phyloP scores from a whole-genome alignment of 2,329 filamentous ascomycete species.

The Ophiostoma piceae region DNA sequence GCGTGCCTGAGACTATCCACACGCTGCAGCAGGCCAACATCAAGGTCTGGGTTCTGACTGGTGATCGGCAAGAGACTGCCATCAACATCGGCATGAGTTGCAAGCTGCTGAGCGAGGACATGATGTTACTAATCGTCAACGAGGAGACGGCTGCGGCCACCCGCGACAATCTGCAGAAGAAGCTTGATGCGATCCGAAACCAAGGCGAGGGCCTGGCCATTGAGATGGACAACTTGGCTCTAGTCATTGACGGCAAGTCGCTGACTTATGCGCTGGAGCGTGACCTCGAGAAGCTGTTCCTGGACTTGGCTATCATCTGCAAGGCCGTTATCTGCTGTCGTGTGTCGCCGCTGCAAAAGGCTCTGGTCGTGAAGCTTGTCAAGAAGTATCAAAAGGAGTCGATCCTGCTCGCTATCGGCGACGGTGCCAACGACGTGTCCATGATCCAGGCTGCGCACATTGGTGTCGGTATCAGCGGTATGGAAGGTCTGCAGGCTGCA shows the following conservation, averaged over 20 bases:
- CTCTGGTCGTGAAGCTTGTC: conserved; percentile 94
- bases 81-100: conserved; percentile 99
- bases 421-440: conserved; percentile 98
- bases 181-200: conserved; percentile 80
- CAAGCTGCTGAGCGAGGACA: conserved; percentile 96
- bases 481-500: conserved; percentile 94
- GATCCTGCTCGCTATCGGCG: conserved; percentile 90
- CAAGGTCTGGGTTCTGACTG: conserved; percentile 97
- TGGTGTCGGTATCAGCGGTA: conserved; percentile 92
- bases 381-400: conserved; percentile 86
- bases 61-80: conserved; percentile 94
- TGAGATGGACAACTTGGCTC: conserved; percentile 78
- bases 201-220: conserved; percentile 66
- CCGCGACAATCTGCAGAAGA: conserved; percentile 85
- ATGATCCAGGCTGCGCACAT: conserved; percentile 99
- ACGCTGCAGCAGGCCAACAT: conserved; percentile 94
- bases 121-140: conserved; percentile 95
- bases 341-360: conserved; percentile 95
- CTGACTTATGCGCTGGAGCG: conserved; percentile 89
- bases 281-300: conserved; percentile 86
- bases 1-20: conserved; percentile 95
- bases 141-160: conserved; percentile 77
- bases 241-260: conserved; percentile 95
- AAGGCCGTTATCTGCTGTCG: conserved; percentile 98
- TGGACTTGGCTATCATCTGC: conserved; percentile 90